phyloP scores from a whole-genome alignment of 2,329 filamentous ascomycete species.

The Trichoderma gracile region DNA sequence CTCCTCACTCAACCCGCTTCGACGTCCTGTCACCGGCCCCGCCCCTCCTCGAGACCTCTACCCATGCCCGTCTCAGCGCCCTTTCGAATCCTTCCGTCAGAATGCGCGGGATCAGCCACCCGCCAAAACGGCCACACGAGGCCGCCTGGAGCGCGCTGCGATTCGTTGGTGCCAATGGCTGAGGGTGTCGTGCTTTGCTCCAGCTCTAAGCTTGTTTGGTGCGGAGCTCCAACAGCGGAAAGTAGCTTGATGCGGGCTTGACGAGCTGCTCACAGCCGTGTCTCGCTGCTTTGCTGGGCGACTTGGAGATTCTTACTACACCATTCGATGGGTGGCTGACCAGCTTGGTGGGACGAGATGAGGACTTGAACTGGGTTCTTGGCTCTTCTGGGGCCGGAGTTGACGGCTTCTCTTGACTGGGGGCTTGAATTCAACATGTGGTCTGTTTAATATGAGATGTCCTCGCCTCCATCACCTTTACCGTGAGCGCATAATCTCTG shows the following conservation, averaged over 20 bases:
- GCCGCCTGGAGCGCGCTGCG: constrained; percentile 15
- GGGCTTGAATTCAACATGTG: not conserved
- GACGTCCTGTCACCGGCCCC: constrained; percentile 6
- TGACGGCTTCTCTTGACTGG: not conserved
- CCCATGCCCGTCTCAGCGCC: not conserved
- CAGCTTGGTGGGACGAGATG: not conserved
- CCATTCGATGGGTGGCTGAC: constrained; percentile 23
- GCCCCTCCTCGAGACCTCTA: constrained; percentile 9
- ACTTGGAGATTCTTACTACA: constrained; percentile 3
- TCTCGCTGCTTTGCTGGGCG: not conserved
- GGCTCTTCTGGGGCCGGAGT: not conserved
- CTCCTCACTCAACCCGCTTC: not conserved
- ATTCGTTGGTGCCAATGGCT: constrained; percentile 1
- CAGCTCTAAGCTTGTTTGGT: constrained; percentile 14
- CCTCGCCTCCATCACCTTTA: not conserved
- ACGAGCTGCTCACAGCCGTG: constrained; percentile 1
- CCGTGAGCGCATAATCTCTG: not conserved
- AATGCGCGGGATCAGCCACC: constrained; percentile 18
- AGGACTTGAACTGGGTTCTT: constrained; percentile 15
- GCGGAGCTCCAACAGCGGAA: not conserved
- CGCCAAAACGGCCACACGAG: constrained; percentile 7
- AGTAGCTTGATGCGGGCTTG: constrained; percentile 8
- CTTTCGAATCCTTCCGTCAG: not conserved
- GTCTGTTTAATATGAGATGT: not conserved
- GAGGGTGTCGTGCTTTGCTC: not conserved